Evolutionary conservation across 108 stramenopile species (phyloP).

Genomic region (Licmophora abbreviata): DNA sequence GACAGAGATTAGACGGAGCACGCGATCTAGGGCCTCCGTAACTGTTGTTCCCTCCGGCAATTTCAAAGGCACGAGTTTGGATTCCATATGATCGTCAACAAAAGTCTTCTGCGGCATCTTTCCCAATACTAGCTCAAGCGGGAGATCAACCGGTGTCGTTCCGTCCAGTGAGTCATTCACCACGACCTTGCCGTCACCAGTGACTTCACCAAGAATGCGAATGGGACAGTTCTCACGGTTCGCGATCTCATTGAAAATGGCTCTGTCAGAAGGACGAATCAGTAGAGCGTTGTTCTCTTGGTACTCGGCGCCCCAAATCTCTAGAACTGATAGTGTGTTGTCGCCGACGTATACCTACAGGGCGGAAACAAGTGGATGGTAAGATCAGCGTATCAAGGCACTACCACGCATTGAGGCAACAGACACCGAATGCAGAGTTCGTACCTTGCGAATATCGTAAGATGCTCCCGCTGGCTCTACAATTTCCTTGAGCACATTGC

Average conservation of each 20-base stretch:
- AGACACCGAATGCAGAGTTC: slow-evolving; percentile 7
- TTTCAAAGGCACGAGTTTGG: slow-evolving; percentile 46
- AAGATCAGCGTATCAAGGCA: neutral
- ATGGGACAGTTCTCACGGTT: slow-evolving; percentile 93
- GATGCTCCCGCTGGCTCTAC: slow-evolving; percentile 96
- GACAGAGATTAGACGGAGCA: slow-evolving; percentile 90
- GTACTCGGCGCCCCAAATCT: slow-evolving; percentile 99
- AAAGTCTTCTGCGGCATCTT: slow-evolving; percentile 99
- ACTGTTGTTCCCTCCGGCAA: slow-evolving; percentile 73
- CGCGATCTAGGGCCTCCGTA: slow-evolving; percentile 70
- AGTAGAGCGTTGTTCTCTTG: slow-evolving; percentile 98
- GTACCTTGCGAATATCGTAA: slow-evolving; percentile 91
- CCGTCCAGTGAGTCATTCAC: slow-evolving; percentile 87
- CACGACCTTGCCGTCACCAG: slow-evolving; percentile 87
- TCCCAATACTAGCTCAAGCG: slow-evolving; percentile 92
- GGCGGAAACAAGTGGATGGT: neutral
- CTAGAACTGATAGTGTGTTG: slow-evolving; percentile 90
- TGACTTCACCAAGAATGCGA: slow-evolving; percentile 84
- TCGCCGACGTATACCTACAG: slow-evolving; percentile 81
- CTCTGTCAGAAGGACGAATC: slow-evolving; percentile 62
- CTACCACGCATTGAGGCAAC: neutral
- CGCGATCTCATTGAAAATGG: slow-evolving; percentile 80
- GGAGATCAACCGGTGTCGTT: slow-evolving; percentile 94
- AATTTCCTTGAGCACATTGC: slow-evolving; percentile 99
- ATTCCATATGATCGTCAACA: slow-evolving; percentile 48